These are phyloP conservation scores for Trichosporon asahii DNA, from an alignment of 1,284 basidiomycete species.

Conservation along the genomic window DNA sequence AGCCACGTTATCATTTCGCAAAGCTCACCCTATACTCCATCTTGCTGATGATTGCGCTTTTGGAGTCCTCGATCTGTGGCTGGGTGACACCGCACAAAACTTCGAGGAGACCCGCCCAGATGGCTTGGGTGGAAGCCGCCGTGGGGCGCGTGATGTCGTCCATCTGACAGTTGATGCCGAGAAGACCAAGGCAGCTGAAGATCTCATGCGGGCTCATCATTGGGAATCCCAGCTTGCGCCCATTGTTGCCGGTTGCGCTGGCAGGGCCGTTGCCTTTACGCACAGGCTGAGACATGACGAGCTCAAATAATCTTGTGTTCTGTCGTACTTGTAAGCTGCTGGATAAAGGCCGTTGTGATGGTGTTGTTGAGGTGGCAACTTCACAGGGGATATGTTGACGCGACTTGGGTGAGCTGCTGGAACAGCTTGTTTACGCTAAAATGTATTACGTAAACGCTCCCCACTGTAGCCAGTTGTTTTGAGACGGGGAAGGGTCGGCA, in stretches of 20 bases:
- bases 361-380: too few relatives aligned
- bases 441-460: too few relatives aligned
- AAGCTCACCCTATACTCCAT: slow-evolving; percentile 55
- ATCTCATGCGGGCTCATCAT: slow-evolving; percentile 33
- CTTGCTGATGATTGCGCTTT: slow-evolving; percentile 58
- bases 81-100: slow-evolving; percentile 65
- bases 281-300: background rate
- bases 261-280: background rate
- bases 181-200: slow-evolving; percentile 36
- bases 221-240: slow-evolving; percentile 35
- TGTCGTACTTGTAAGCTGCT: too few relatives aligned
- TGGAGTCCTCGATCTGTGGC: slow-evolving; percentile 62
- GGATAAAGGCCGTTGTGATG: too few relatives aligned
- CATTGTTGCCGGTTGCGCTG: slow-evolving; percentile 21
- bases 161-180: slow-evolving; percentile 56
- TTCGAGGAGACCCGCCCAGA: slow-evolving; percentile 58
- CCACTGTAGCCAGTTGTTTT: too few relatives aligned
- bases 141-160: slow-evolving; percentile 70
- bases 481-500: too few relatives aligned
- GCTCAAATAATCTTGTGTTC: background rate
- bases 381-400: too few relatives aligned
- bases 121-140: slow-evolving; percentile 61
- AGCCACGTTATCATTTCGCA: background rate
- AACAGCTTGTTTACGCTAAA: too few relatives aligned
- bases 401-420: too few relatives aligned